Evolutionary conservation across 2,329 filamentous ascomycete genomes (phyloP).

Genomic region (Ophiosphaerella herpotricha): DNA sequence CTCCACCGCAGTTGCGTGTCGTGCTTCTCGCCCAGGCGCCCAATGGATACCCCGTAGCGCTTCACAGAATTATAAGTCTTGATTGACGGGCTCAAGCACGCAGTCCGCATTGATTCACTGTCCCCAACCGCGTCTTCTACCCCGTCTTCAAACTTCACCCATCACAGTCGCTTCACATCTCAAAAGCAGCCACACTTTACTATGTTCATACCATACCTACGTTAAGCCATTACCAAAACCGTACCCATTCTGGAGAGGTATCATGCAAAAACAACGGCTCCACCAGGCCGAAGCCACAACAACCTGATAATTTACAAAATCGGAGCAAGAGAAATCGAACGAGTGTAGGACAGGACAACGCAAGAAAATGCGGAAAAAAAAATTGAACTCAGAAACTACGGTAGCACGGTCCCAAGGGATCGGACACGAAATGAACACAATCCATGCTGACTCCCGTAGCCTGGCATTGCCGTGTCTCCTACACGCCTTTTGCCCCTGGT

Average conservation of each 20-base stretch:
- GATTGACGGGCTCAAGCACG: too few relatives aligned
- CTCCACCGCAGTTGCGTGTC: too few relatives aligned
- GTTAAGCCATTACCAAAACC: background rate
- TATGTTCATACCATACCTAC: slow-evolving; percentile 8
- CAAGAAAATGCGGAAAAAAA: background rate
- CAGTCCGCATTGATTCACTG: too few relatives aligned
- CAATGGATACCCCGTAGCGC: too few relatives aligned
- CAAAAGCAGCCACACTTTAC: background rate
- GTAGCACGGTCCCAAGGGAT: slow-evolving; percentile 6
- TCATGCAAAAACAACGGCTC: slow-evolving; percentile 12
- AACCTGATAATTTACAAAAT: slow-evolving; percentile 8
- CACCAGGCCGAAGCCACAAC: slow-evolving; percentile 11
- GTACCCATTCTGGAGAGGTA: slow-evolving; percentile 15
- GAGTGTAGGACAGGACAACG: slow-evolving; percentile 3
- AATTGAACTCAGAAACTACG: background rate
- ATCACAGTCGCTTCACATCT: too few relatives aligned
- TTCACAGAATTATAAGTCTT: background rate
- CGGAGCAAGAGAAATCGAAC: background rate
- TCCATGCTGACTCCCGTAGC: slow-evolving; percentile 1
- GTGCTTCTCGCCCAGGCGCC: too few relatives aligned
- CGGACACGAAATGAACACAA: background rate
- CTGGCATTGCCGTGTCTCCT: background rate
- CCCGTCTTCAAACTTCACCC: too few relatives aligned
- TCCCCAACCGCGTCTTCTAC: too few relatives aligned
- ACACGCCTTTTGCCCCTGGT: too few relatives aligned